Evolutionary conservation across 768 basidiomycete genomes (phyloP), one percentile per base, ranked within the genome.

Genomic region (Cytidiella melzeri): DNA sequence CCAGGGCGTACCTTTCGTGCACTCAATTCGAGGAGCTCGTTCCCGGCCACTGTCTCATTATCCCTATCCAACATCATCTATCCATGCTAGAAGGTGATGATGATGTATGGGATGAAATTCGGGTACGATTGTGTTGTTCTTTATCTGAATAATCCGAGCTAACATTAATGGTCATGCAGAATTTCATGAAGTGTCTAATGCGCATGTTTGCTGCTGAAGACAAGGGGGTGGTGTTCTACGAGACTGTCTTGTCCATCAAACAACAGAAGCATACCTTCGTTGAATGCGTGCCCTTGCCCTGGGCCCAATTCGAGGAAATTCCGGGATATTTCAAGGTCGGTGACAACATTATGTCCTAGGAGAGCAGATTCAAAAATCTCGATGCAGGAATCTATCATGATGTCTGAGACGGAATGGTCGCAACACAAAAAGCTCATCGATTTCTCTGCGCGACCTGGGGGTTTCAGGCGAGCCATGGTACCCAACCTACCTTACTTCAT

Each of bases 401-500:
- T 86, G 37, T 94, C 92, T 2, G 96, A 97, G 64, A 77, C 85
- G 5, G 96, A 98, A 69, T 99, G 96, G 96, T 93, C 94, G 5
- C 92, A 96, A 60, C 94, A 99, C 70, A 93, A 91, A 64, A 97
- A 97, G 62, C 70, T 97, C 45, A 97, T 99, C 56, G 91, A 95
- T 66, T 99, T 99, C 64, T 80, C 89, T 2, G 71, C 81, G 7
- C 75, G 92, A 3, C 89, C 92, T 1, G 94, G 95, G 15, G 95
- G 95, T 3, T 98, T 98, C 73, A 76, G 94, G 37, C 79, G 95
- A 0, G 83, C 90, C 21, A 89, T 99, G 87, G 95, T 99, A 10
- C 84, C 94, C 2, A 96, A 97, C 60, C 70, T 99, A 25, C 96
- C 96, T 1, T 99, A 99, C 67, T 99, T 99, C 61, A 95, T 94